phyloP scores from a whole-genome alignment of 768 basidiomycete species.

The Lactarius sanguifluus region DNA sequence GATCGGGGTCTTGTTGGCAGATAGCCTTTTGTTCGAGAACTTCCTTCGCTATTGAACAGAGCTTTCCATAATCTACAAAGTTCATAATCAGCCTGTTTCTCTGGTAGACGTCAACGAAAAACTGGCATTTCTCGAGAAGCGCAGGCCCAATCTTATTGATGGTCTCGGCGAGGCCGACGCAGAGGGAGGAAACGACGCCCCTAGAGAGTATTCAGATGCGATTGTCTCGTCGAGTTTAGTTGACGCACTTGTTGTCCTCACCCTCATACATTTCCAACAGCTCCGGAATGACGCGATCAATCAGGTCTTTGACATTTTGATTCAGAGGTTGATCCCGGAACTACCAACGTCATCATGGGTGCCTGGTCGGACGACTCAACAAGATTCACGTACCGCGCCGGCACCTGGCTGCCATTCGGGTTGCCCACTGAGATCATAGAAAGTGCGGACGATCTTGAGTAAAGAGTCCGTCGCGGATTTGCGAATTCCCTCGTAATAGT shows the following conservation, averaged over 20 bases:
- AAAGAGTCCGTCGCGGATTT: slow-evolving; percentile 89
- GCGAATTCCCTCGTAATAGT: slow-evolving; percentile 97
- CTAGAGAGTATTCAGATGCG: slow-evolving; percentile 42
- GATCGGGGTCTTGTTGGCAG: slow-evolving; percentile 95
- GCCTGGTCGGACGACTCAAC: background rate
- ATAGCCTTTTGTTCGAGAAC: slow-evolving; percentile 92
- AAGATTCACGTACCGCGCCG: slow-evolving; percentile 49
- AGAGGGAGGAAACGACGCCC: slow-evolving; percentile 84
- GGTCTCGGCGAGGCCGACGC: slow-evolving; percentile 86
- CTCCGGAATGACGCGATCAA: slow-evolving; percentile 67
- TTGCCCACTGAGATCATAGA: slow-evolving; percentile 84
- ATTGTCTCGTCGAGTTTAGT: slow-evolving; percentile 19
- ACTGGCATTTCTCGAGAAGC: slow-evolving; percentile 74
- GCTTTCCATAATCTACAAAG: slow-evolving; percentile 61
- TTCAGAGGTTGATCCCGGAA: slow-evolving; percentile 46
- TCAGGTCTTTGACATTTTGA: slow-evolving; percentile 72
- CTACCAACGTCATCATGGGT: background rate
- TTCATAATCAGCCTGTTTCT: slow-evolving; percentile 15
- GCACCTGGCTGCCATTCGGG: slow-evolving; percentile 81
- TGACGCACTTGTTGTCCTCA: slow-evolving; percentile 94
- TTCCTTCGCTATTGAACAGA: slow-evolving; percentile 79
- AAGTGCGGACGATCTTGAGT: slow-evolving; percentile 84
- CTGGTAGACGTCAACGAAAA: background rate
- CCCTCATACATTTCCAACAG: slow-evolving; percentile 88
- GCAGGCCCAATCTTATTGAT: slow-evolving; percentile 90